A percentile compares a stretch with the other conserved stretches of the same genome.
These are phyloP conservation scores for Fusarium citri DNA, from an alignment of 2,329 filamentous ascomycete species.

Conservation along the genomic window DNA sequence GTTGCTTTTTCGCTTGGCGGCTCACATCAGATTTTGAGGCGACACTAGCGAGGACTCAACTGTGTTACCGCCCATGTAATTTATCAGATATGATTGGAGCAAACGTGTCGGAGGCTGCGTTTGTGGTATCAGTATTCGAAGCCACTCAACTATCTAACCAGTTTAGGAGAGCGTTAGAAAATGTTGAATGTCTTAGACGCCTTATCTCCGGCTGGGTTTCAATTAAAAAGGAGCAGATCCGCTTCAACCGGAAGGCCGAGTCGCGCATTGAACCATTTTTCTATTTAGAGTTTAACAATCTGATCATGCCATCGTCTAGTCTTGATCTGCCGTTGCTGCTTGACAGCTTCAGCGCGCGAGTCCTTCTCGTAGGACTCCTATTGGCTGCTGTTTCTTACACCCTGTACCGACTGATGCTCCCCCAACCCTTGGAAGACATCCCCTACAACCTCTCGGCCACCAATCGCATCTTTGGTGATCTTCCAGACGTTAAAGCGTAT, in stretches of 20 bases:
- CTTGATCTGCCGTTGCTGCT: background rate
- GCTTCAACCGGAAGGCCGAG: background rate
- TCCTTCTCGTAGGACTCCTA: constrained; percentile 2
- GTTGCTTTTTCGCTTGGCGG: background rate
- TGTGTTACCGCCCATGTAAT: background rate
- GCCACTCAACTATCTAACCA: background rate
- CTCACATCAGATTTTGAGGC: background rate
- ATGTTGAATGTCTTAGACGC: background rate
- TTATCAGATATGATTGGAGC: background rate
- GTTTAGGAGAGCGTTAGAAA: background rate
- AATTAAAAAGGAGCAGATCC: background rate
- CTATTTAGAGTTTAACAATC: background rate
- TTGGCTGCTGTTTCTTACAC: constrained; percentile 15
- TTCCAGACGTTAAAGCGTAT: constrained; percentile 18
- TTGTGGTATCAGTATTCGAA: background rate
- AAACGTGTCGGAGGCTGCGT: background rate
- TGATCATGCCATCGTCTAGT: background rate
- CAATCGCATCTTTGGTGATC: constrained; percentile 24
- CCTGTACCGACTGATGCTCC: constrained; percentile 21
- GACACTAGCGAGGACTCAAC: background rate
- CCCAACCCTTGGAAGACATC: constrained; percentile 20
- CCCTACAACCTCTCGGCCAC: constrained; percentile 27
- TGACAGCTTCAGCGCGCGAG: background rate
- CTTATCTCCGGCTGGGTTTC: background rate
- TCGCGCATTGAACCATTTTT: background rate